A percentile compares a stretch with the other conserved stretches of the same genome.
These are phyloP conservation scores for Pyrenophora tritici-repentis DNA, from an alignment of 2,329 filamentous ascomycete genomes.

Conservation along the genomic window DNA sequence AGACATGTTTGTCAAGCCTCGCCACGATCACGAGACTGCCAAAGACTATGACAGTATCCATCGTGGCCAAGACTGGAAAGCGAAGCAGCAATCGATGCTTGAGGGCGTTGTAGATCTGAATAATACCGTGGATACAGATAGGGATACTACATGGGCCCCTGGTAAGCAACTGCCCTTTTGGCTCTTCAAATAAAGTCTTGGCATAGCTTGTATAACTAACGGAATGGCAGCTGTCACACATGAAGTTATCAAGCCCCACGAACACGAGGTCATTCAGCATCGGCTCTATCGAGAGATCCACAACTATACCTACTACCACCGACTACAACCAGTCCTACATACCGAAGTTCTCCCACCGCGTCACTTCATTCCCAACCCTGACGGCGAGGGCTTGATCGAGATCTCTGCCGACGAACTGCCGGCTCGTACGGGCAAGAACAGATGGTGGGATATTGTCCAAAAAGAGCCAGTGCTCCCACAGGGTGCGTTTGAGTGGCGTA, in stretches of 20 bases:
- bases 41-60: not conserved
- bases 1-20: conserved; percentile 1
- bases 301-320: conserved; percentile 58
- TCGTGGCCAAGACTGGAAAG: conserved; percentile 6
- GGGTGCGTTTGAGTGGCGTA: conserved; percentile 24
- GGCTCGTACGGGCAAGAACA: conserved; percentile 33
- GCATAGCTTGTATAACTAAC: conserved; percentile 13
- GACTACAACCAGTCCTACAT: conserved; percentile 59
- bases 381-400: conserved; percentile 48
- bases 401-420: conserved; percentile 53
- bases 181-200: not conserved
- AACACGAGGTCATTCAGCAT: conserved; percentile 55
- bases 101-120: conserved; percentile 44
- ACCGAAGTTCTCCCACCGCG: conserved; percentile 59
- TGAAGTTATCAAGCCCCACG: conserved; percentile 52
- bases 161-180: conserved; percentile 31
- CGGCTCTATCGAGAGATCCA: conserved; percentile 60
- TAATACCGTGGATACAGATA: conserved; percentile 48
- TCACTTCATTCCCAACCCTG: conserved; percentile 54
- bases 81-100: conserved; percentile 16
- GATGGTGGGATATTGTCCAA: conserved; percentile 37
- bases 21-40: not conserved
- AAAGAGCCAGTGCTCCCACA: conserved; percentile 21
- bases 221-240: conserved; percentile 55
- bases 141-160: conserved; percentile 47